Evolutionary conservation across 768 basidiomycete genomes (phyloP), one percentile per base, ranked within the genome.

Genomic region (Xanthoconium stramineum): DNA sequence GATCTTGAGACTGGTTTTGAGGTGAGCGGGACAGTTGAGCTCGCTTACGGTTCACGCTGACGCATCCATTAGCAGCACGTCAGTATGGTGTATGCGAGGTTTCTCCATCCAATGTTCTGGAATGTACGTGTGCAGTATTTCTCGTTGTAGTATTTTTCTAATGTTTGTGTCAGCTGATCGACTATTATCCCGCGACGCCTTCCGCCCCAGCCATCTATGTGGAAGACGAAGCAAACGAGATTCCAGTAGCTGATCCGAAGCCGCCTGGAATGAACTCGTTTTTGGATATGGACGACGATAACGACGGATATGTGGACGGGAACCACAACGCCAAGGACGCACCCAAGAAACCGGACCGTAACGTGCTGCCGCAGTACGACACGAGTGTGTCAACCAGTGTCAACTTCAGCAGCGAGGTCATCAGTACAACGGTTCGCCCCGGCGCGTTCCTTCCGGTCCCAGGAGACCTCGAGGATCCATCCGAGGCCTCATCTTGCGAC

Each of bases 71-170:
- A 59, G 42, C 30, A 60, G 15, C 56, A 68, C 19, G 55, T 66
- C 6, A 63, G 33, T 17, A 66, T 63, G 61, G 55, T 67, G 0
- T 65, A 67, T 32, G 63, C 63, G 1, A 62, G 37, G 38, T 59
- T 45, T 47, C 68, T 67, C 36, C 65, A 67, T 35, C 66, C 66
- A 3, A 57, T 47, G 2, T 44, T 43, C 19, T 67, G 65, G 65
- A 55, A 62, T 43, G 65, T 62, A 19, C 40, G 61, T 48, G 17
- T 0, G 32, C 15, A 39, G 2, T 5, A 17, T 14, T 29, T 44
- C 11, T 1, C 20, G 0, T 13, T 5, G 4, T 24, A 3, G 17
- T 37, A n/a, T 12, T 35, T 13, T 24, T 6, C n/a, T 51, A 11
- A 57, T 15, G 14, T 6, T 44, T 4, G 2, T 11, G 4, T 0